Conservation (phyloP, 2,329 filamentous ascomycete species). For the Sporothrix mexicana region DNA sequence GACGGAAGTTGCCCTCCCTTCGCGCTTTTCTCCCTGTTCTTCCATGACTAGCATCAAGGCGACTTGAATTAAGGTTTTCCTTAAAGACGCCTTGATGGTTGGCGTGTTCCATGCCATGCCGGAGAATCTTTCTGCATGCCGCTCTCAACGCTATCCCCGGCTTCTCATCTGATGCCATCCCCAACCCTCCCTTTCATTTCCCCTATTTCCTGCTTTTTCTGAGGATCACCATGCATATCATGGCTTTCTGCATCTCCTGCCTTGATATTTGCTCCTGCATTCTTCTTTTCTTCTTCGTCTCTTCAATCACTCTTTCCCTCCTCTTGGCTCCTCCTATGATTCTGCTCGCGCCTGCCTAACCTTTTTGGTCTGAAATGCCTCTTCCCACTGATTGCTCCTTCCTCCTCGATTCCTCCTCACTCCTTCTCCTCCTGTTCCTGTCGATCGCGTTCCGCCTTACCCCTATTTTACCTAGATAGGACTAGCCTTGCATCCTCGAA, state of each 20-base stretch:
- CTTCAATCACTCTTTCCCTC: background rate
- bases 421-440: constrained; percentile 17
- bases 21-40: background rate
- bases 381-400: background rate
- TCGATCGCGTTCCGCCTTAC: background rate
- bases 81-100: background rate
- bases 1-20: background rate
- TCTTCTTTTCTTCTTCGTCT: background rate
- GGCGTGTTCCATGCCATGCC: background rate
- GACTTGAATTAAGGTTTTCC: constrained; percentile 14
- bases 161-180: background rate
- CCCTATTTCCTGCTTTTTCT: constrained; percentile 2
- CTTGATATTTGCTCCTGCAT: background rate
- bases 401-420: constrained; percentile 2
- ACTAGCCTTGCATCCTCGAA: background rate
- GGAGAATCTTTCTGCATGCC: constrained; percentile 11
- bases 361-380: background rate
- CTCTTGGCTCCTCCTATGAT: background rate
- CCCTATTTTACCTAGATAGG: background rate
- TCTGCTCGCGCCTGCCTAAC: background rate
- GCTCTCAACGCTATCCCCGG: background rate
- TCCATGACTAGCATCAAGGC: background rate
- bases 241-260: constrained; percentile 2
- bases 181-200: constrained; percentile 18
- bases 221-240: background rate